Evolutionary conservation across 768 basidiomycete species (phyloP), one percentile per base, ranked within the genome.

Genomic region (Phanerochaete carnosa): DNA sequence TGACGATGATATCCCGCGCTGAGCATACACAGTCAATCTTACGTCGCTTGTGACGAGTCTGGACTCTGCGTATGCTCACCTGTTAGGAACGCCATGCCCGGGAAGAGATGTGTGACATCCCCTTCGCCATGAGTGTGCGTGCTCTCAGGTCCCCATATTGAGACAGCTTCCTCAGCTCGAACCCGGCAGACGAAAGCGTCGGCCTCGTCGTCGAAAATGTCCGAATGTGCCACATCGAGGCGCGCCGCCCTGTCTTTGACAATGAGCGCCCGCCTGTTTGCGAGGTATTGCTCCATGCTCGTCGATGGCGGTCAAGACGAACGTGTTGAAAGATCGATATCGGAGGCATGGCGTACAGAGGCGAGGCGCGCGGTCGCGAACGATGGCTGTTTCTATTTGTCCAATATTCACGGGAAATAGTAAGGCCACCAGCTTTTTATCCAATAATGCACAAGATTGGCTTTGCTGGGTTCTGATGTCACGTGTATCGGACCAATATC

Each of bases 61-160:
- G 29, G 9, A 56, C 13, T 25, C 25, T 16, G 11, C 39, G 6
- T 19, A 45, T 13, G 62, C 71, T 43, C 60, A 86, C 88, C 87
- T 45, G 86, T 90, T 63, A 90, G 72, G 65, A 90, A 92, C 64
- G 84, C 87, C 88, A 90, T 90, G 45, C 90, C 90, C 23, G 88
- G 88, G 64, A 89, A 91, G 1, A 85, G 77, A 65, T 90, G 83
- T 3, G 79, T 82, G 49, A 84, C 75, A 3, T 77, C 77, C 16
- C 80, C 76, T 61, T 12, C 57, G 22, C 52, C 58, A 7, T 45
- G 22, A 35, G 33, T 33, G 58, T 51, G 26, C 16, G 55, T 55
- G 8, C 82, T 75, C 25, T 85, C 81, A 49, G 72, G 72, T 37
- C 66, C 76, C 90, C 89, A 91, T n/a, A 90, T 75, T 0, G 79